These are phyloP conservation scores for Kwoniella botswanensis DNA, from an alignment of 768 basidiomycete genomes.

Conservation along the genomic window DNA sequence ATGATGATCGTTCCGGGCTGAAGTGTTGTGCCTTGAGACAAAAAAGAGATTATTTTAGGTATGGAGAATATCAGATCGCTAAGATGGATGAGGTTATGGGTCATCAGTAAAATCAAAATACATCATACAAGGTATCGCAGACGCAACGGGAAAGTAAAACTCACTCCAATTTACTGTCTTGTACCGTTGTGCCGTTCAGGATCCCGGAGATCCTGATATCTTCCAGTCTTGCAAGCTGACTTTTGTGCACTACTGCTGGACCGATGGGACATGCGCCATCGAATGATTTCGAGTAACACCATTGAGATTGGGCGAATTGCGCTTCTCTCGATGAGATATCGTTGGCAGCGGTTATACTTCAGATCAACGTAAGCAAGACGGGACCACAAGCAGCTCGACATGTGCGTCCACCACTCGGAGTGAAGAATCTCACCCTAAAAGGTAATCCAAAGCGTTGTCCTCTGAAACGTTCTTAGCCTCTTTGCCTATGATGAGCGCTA, in stretches of 20 bases:
- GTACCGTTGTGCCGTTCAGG: slow-evolving; percentile 71
- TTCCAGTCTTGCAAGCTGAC: slow-evolving; percentile 72
- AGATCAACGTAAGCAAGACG: too few species aligned
- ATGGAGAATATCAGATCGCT: slow-evolving; percentile 84
- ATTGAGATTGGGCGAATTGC: slow-evolving; percentile 80
- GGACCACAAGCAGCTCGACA: too few species aligned
- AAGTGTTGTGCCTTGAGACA: slow-evolving; percentile 59
- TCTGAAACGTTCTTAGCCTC: slow-evolving; percentile 78
- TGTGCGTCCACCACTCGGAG: too few species aligned
- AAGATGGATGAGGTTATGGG: slow-evolving; percentile 4
- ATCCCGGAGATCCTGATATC: slow-evolving; percentile 67
- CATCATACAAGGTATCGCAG: too few species aligned
- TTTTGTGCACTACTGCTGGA: slow-evolving; percentile 75
- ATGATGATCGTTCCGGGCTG: slow-evolving; percentile 58
- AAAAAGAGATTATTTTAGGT: slow-evolving; percentile 65
- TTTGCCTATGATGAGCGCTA: slow-evolving; percentile 76
- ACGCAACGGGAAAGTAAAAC: slow-evolving; percentile 44
- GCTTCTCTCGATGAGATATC: slow-evolving; percentile 78
- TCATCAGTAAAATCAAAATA: too few species aligned
- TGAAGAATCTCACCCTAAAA: slow-evolving; percentile 65
- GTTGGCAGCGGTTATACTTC: slow-evolving; percentile 61
- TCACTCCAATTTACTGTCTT: slow-evolving; percentile 79
- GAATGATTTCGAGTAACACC: slow-evolving; percentile 86
- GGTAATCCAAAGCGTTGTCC: slow-evolving; percentile 80
- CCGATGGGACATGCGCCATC: slow-evolving; percentile 75